phyloP scores from a whole-genome alignment of 2,329 filamentous ascomycete genomes.

The Magnaporthales sp. region DNA sequence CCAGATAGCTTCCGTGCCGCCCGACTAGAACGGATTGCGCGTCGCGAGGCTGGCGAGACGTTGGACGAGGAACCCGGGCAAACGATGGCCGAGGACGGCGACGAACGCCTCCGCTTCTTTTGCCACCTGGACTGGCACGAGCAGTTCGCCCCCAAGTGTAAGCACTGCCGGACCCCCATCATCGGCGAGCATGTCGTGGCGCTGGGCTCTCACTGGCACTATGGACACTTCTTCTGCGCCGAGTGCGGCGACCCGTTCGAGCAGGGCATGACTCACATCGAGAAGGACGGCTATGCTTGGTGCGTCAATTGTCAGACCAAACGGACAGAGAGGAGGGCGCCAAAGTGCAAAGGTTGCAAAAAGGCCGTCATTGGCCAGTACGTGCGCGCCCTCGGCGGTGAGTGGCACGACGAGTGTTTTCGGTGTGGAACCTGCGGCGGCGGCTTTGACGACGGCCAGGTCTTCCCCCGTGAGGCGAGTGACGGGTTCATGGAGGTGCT shows the following conservation, averaged over 20 bases:
- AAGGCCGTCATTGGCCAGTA: slow-evolving; percentile 83
- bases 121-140: slow-evolving; percentile 99
- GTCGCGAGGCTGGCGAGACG: slow-evolving; percentile 48
- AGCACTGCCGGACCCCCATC: slow-evolving; percentile 93
- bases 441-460: slow-evolving; percentile 55
- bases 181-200: slow-evolving; percentile 91
- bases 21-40: slow-evolving; percentile 64
- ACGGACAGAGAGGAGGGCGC: slow-evolving; percentile 77
- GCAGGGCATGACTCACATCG: slow-evolving; percentile 61
- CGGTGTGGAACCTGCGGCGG: slow-evolving; percentile 58
- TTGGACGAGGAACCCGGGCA: slow-evolving; percentile 54
- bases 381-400: slow-evolving; percentile 76
- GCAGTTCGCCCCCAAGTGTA: slow-evolving; percentile 83
- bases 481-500: slow-evolving; percentile 41
- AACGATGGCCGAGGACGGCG: slow-evolving; percentile 62
- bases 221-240: slow-evolving; percentile 97
- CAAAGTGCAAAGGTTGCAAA: slow-evolving; percentile 80
- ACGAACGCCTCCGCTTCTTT: slow-evolving; percentile 74
- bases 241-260: slow-evolving; percentile 96
- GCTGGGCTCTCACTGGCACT: slow-evolving; percentile 92
- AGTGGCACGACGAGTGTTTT: slow-evolving; percentile 94
- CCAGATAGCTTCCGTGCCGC: slow-evolving; percentile 63
- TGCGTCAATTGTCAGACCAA: slow-evolving; percentile 89
- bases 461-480: slow-evolving; percentile 49
- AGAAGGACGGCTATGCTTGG: slow-evolving; percentile 97